Base-by-base conservation (phyloP, 2,329 filamentous ascomycete species). In the Sclerotinia subarctica region DNA sequence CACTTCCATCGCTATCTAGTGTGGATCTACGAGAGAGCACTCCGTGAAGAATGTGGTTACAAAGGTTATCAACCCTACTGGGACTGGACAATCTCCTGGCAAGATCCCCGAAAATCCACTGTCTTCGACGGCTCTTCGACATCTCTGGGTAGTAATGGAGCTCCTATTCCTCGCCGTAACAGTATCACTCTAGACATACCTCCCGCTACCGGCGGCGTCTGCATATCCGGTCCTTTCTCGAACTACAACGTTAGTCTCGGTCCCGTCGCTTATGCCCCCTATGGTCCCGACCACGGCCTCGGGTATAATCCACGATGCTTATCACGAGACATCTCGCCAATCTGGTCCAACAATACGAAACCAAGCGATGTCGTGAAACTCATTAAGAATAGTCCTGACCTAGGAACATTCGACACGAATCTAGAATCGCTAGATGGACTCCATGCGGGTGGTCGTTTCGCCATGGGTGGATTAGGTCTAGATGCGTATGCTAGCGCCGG, bases 81-180 rank as follows among this genome's bases (percentile, higher is more conserved):
- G 52, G 46, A 68, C 15, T 64, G 58, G 58, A 49, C 44, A 7
- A 19, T 68, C 7, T 67, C 49, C 24, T 60, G 58, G 53, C 15
- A 53, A 49, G 81, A 86, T 70, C 79, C 80, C 1, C 72, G 76
- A 69, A 79, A 81, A 66, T 85, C 84, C 0, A 82, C 84, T 19
- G 74, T 86, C 60, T 86, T 88, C 69, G 84, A 86, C 71, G 85
- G 85, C 60, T 82, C 81, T 70, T 80, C 80, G 35, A 83, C 81
- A 62, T 82, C 80, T 65, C 76, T 85, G 78, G 80, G 80, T 35
- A 82, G 83, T 26, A 81, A 86, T 68, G 84, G 84, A 29, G 77
- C 69, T 3, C 78, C 74, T 59, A 71, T 73, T 35, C 68, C 72
- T 2, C 74, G 78, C 59, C 57, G 57, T 19, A 73, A 74, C 15